phyloP scores from a whole-genome alignment of 768 basidiomycete genomes.

The Tylopilus intermedius region DNA sequence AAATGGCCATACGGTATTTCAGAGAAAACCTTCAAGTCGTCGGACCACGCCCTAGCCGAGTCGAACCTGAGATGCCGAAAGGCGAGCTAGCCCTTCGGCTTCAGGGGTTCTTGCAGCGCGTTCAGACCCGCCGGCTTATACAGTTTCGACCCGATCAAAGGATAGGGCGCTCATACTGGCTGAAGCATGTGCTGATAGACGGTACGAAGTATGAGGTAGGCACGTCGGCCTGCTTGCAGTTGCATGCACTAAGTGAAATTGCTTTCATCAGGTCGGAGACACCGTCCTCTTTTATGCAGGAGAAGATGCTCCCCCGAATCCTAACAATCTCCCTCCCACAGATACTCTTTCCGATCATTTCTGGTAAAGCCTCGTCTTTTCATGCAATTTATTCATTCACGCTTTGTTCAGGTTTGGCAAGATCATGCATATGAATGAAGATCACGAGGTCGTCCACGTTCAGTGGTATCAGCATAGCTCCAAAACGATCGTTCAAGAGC shows the following conservation, averaged over 20 bases:
- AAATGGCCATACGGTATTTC: conserved; percentile 48
- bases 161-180: conserved; percentile 33
- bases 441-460: conserved; percentile 48
- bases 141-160: conserved; percentile 31
- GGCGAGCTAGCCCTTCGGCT: conserved; percentile 16
- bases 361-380: conserved; percentile 41
- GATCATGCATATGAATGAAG: conserved; percentile 49
- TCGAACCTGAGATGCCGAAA: conserved; percentile 6
- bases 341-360: conserved; percentile 54
- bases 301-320: conserved; percentile 31
- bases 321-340: conserved; percentile 32
- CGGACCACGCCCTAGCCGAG: conserved; percentile 33
- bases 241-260: neutral
- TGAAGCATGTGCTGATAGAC: conserved; percentile 41
- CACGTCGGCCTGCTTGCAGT: neutral
- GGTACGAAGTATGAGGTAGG: conserved; percentile 40
- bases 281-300: conserved; percentile 49
- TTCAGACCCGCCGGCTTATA: conserved; percentile 10
- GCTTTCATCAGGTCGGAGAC: conserved; percentile 53
- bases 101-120: conserved; percentile 19
- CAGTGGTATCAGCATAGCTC: conserved; percentile 75
- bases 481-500: conserved; percentile 53
- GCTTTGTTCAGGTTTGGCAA: conserved; percentile 57
- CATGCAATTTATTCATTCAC: neutral
- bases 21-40: conserved; percentile 51